Evolutionary conservation across 805 yeast species (phyloP), one percentile per base, ranked within the genome.

Genomic region (Diddensiella caesifluorescens): DNA sequence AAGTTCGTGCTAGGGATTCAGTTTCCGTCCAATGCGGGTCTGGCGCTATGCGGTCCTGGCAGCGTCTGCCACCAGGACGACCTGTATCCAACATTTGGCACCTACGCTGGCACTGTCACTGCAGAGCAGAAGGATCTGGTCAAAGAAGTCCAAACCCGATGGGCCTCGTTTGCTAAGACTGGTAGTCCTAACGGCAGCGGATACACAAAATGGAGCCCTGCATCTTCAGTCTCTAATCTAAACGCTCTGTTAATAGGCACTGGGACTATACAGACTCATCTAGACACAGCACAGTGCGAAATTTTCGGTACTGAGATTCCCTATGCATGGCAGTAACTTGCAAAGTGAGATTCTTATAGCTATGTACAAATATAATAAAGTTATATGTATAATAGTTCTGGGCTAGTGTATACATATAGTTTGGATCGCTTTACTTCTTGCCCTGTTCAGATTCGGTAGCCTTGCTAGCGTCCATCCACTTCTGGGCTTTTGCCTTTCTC

Each of bases 401-500:
- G n/a, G n/a, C n/a, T n/a, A n/a, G n/a, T n/a, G n/a, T n/a, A n/a
- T n/a, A n/a, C n/a, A n/a, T n/a, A n/a, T n/a, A n/a, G n/a, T n/a
- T n/a, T n/a, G n/a, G n/a, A n/a, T n/a, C n/a, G n/a, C n/a, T n/a
- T n/a, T n/a, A n/a, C n/a, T n/a, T n/a, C n/a, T n/a, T n/a, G n/a
- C n/a, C n/a, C n/a, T n/a, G n/a, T n/a, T n/a, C n/a, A n/a, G n/a
- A n/a, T n/a, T n/a, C 27, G 12, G 27, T 25, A 25, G 27, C 10
- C 27, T 25, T 25, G 27, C 27, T 25, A 25, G 27, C 27, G 20
- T 47, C 48, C 35, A 35, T 42, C 18, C 35, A 22, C 7, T 38
- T 34, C 15, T 13, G 26, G 4, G 89, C 84, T 54, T 94, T 71
- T 44, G 71, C 76, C 57, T 81, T 77, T 40, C 95, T 71, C 46